These are phyloP conservation scores for Paramecium bursaria DNA, from an alignment of 73 alveolate species.

Conservation along the genomic window DNA sequence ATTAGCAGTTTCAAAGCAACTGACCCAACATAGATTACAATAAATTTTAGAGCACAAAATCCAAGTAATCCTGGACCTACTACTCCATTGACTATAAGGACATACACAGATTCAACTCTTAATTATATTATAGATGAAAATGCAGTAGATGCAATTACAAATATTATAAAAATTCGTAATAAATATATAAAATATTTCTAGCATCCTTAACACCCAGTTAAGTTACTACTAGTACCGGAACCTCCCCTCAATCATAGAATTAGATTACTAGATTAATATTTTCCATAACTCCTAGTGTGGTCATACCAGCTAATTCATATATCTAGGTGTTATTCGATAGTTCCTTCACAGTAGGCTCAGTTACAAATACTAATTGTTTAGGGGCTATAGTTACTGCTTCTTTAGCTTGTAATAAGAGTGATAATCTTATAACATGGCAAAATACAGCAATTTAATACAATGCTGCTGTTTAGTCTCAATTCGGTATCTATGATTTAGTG, in stretches of 20 bases:
- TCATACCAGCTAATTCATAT: constrained; percentile 29
- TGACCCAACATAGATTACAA: background rate
- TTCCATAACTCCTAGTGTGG: constrained; percentile 1
- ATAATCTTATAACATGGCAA: constrained; percentile 41
- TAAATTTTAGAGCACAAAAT: constrained; percentile 23
- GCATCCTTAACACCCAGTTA: background rate
- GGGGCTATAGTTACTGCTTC: background rate
- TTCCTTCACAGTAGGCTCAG: constrained; percentile 40
- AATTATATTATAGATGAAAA: constrained; percentile 35
- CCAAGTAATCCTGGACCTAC: constrained; percentile 49
- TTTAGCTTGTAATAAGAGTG: constrained; percentile 31
- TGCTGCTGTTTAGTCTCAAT: background rate
- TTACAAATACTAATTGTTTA: constrained; percentile 18
- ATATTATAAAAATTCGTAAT: too few relatives aligned
- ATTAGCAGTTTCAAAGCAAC: constrained; percentile 15
- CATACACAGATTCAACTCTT: constrained; percentile 31
- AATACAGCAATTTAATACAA: constrained; percentile 34
- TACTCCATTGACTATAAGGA: constrained; percentile 7
- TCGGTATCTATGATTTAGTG: background rate
- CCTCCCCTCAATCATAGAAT: background rate
- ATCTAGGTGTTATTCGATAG: constrained; percentile 3
- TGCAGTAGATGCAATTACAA: constrained; percentile 4
- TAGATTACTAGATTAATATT: background rate
- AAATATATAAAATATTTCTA: constrained; percentile 1
- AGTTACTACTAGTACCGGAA: background rate